These are phyloP conservation scores for Dioszegia hungarica DNA, from an alignment of 768 basidiomycete species.

Conservation along the genomic window DNA sequence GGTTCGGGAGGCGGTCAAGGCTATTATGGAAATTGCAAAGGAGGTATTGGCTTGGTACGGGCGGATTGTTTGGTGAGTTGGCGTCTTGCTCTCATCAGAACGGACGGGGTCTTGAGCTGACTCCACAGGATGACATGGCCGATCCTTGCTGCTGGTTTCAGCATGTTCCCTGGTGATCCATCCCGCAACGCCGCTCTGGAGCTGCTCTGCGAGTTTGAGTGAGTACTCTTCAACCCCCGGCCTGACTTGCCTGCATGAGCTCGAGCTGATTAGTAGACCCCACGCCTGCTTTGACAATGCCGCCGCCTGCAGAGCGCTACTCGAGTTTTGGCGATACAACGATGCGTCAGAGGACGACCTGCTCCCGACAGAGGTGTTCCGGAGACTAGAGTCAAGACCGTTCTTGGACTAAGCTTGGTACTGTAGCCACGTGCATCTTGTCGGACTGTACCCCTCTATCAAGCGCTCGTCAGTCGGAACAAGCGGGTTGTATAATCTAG, in stretches of 20 bases:
- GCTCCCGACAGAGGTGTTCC: not conserved
- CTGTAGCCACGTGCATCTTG: too few relatives aligned
- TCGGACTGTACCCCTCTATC: too few relatives aligned
- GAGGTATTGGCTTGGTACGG: constrained; percentile 29
- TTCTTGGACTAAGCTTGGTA: not conserved
- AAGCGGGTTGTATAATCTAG: too few relatives aligned
- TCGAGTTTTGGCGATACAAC: constrained; percentile 13
- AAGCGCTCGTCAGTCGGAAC: too few relatives aligned
- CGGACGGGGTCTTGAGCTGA: too few relatives aligned
- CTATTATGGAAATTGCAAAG: constrained; percentile 32
- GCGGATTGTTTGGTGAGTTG: constrained; percentile 28
- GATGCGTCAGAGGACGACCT: not conserved
- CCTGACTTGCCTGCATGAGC: not conserved
- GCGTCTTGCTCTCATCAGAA: too few relatives aligned
- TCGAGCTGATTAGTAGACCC: too few relatives aligned
- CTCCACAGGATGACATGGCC: constrained; percentile 40
- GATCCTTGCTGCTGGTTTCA: constrained; percentile 33
- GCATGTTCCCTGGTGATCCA: constrained; percentile 24
- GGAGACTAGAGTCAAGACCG: not conserved
- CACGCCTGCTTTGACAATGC: constrained; percentile 24
- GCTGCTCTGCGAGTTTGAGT: constrained; percentile 33
- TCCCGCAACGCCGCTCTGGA: constrained; percentile 17
- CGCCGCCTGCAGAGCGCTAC: constrained; percentile 11
- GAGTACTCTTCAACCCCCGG: not conserved
- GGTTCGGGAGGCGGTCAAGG: constrained; percentile 14